These are phyloP conservation scores for Sugiyamaella paludigena DNA, from an alignment of 1,139 yeast genomes.

Conservation along the genomic window DNA sequence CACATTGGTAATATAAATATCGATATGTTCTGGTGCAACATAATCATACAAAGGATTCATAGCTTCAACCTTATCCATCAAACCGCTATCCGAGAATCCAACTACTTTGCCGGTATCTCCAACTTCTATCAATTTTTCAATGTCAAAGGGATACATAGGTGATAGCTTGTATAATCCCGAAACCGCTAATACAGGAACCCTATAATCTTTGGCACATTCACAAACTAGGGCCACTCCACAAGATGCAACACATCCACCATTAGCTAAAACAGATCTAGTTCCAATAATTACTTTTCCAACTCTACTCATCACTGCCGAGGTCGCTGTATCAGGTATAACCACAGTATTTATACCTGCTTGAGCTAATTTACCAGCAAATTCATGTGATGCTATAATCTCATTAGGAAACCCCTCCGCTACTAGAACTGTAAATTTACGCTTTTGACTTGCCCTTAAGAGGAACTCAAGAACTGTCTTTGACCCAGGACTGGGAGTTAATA, in stretches of 20 bases:
- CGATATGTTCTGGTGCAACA: slow-evolving; percentile 90
- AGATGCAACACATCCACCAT: slow-evolving; percentile 89
- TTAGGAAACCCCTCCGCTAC: slow-evolving; percentile 94
- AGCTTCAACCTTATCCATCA: slow-evolving; percentile 73
- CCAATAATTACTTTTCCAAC: slow-evolving; percentile 96
- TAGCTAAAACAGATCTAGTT: slow-evolving; percentile 86
- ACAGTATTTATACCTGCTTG: slow-evolving; percentile 87
- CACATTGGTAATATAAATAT: slow-evolving; percentile 88
- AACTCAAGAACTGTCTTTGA: slow-evolving; percentile 88
- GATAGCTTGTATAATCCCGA: slow-evolving; percentile 92
- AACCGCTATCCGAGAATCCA: slow-evolving; percentile 59
- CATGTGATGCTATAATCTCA: slow-evolving; percentile 70
- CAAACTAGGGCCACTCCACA: slow-evolving; percentile 93
- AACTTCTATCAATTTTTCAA: slow-evolving; percentile 84
- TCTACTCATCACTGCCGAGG: slow-evolving; percentile 93
- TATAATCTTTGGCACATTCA: slow-evolving; percentile 92
- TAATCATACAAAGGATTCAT: slow-evolving; percentile 92
- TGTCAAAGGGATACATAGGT: slow-evolving; percentile 90
- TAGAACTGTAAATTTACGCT: slow-evolving; percentile 87
- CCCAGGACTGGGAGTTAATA: slow-evolving; percentile 90
- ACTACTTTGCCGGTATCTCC: slow-evolving; percentile 89
- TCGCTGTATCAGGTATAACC: slow-evolving; percentile 88
- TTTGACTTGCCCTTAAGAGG: slow-evolving; percentile 78
- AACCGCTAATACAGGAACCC: slow-evolving; percentile 93
- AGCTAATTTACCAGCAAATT: slow-evolving; percentile 74